A percentile compares a stretch with the other conserved stretches of the same genome.
phyloP scores from a whole-genome alignment of 192 early-diverging fungal species.

The Entrophospora sp. region DNA sequence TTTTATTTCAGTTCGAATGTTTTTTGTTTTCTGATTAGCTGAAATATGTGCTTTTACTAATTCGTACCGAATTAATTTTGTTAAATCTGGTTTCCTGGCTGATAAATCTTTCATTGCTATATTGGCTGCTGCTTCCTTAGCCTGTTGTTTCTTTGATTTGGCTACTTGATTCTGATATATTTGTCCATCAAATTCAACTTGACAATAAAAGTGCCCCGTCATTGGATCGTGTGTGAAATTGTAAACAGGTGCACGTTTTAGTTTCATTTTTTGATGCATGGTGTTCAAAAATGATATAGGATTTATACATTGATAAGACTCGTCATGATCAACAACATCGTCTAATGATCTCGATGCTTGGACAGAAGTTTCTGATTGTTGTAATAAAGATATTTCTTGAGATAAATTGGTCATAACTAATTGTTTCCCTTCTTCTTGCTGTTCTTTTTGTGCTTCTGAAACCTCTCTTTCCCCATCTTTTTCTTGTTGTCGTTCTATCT shows the following conservation, averaged over 20 bases:
- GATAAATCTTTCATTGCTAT: not conserved
- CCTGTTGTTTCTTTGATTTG: constrained; percentile 10
- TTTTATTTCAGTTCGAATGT: no score
- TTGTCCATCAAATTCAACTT: not conserved
- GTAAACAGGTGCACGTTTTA: not conserved
- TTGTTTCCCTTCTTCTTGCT: no score
- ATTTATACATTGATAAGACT: no score
- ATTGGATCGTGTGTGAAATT: not conserved
- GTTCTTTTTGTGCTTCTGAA: no score
- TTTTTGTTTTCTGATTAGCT: not conserved
- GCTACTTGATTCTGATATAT: not conserved
- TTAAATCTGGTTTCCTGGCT: not conserved
- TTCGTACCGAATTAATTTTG: not conserved
- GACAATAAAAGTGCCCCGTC: constrained; percentile 7
- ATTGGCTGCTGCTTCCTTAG: constrained; percentile 6
- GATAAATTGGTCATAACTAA: no score
- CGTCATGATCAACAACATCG: no score
- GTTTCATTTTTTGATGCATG: constrained; percentile 12
- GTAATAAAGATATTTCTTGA: no score
- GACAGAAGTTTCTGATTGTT: no score
- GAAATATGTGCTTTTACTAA: not conserved
- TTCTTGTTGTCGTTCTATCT: no score
- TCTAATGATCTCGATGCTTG: no score
- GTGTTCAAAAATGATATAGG: constrained; percentile 16
- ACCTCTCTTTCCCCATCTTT: no score